phyloP scores from a whole-genome alignment of 768 basidiomycete genomes.

The Auriscalpium orientale region DNA sequence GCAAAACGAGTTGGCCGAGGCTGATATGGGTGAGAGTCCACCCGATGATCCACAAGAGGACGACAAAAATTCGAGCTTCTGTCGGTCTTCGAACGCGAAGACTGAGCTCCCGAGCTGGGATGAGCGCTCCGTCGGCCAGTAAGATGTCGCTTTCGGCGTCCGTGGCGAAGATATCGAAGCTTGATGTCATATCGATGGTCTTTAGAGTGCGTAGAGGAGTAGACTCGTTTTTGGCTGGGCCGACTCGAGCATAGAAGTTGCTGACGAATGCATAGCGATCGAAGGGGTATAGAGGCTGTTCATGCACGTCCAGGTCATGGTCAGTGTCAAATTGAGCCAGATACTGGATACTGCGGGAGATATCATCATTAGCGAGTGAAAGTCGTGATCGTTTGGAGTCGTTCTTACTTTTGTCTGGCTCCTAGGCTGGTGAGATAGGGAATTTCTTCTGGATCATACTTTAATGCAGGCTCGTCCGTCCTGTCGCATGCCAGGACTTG shows the following conservation, averaged over 20 bases:
- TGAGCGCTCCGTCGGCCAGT: constrained; percentile 16
- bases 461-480: constrained; percentile 27
- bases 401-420: constrained; percentile 32
- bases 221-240: constrained; percentile 22
- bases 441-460: constrained; percentile 40
- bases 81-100: constrained; percentile 38
- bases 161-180: constrained; percentile 34
- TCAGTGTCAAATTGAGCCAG: constrained; percentile 51
- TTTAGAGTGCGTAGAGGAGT: constrained; percentile 36
- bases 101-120: constrained; percentile 36
- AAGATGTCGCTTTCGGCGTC: constrained; percentile 33
- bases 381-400: neutral
- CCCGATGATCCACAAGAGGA: constrained; percentile 39
- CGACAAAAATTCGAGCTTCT: constrained; percentile 35
- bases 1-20: constrained; percentile 38
- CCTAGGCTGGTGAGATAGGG: constrained; percentile 36
- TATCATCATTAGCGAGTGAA: neutral
- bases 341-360: constrained; percentile 37
- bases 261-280: constrained; percentile 45
- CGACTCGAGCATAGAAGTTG: constrained; percentile 35
- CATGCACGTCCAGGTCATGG: constrained; percentile 47
- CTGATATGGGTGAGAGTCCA: constrained; percentile 52
- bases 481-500: constrained; percentile 17
- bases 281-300: constrained; percentile 49
- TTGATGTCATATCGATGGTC: constrained; percentile 38